phyloP scores from a whole-genome alignment of 768 basidiomycete species.

The Mycena metata region DNA sequence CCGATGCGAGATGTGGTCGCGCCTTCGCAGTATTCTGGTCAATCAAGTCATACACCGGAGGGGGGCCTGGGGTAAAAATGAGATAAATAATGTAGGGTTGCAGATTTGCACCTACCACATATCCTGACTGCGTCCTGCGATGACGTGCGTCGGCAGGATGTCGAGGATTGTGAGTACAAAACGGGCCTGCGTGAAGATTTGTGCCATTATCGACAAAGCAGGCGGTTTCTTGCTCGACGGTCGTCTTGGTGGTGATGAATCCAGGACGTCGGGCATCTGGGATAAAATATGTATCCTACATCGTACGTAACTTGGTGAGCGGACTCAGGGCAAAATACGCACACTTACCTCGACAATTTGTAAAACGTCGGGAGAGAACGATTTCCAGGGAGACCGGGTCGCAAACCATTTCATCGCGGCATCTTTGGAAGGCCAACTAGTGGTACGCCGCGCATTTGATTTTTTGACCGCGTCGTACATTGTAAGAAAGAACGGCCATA shows the following conservation, averaged over 20 bases:
- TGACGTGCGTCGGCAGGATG: conserved; percentile 30
- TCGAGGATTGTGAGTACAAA: conserved; percentile 25
- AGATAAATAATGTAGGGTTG: background rate
- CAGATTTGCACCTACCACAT: conserved; percentile 18
- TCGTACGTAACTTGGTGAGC: too few species aligned
- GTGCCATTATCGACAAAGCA: conserved; percentile 39
- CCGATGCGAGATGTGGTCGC: conserved; percentile 12
- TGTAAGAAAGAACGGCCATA: conserved; percentile 19
- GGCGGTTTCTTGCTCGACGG: conserved; percentile 40
- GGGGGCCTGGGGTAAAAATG: background rate
- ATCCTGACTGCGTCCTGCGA: conserved; percentile 13
- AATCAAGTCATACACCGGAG: background rate
- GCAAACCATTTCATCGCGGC: conserved; percentile 29
- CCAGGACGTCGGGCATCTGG: conserved; percentile 21
- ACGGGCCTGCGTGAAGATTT: conserved; percentile 21
- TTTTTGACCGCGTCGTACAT: conserved; percentile 20
- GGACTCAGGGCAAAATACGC: too few species aligned
- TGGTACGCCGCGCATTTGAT: conserved; percentile 28
- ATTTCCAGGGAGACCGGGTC: conserved; percentile 26
- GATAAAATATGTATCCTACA: conserved; percentile 28
- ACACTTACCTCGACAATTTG: conserved; percentile 15
- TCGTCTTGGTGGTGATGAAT: conserved; percentile 41
- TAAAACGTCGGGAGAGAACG: conserved; percentile 16
- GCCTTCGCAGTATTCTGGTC: background rate
- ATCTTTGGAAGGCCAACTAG: conserved; percentile 24